Evolutionary conservation across 495 filamentous ascomycete species (phyloP), one percentile per base, ranked within the genome.

Genomic region (Podospora sp.): DNA sequence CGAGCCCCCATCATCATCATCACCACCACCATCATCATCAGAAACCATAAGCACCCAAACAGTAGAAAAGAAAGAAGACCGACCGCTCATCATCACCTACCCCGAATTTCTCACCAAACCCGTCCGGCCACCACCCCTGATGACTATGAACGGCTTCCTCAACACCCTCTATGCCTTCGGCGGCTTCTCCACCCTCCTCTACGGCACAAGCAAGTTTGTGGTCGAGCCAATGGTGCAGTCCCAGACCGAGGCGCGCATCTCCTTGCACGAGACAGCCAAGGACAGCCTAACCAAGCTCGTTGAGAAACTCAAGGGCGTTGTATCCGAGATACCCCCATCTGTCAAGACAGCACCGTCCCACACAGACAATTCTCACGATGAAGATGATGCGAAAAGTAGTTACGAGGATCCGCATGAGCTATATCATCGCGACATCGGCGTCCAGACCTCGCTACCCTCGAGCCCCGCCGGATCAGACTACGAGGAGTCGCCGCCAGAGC

Each of bases 31-130:
- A 66, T 61, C 46, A 21, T 29, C 29, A 8, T 8, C 29, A 33
- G 49, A 65, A 50, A 29, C 12, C 52, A 11, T 67, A 27, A 60
- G 63, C 69, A 46, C 69, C 64, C 64, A 52, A 56, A 68, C 36
- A 0, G 40, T 24, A 25, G 18, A 64, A 56, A 72, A 71, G 21
- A 70, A 79, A 58, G 70, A 77, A 68, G 86, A 90, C 67, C 80
- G 87, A 22, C 86, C 92, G 24, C 96, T 94, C n/a, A 93, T 99
- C 70, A 90, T 98, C 72, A 99, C 95, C 25, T 98, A 97, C 79
- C 95, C 95, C 57, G 95, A 99, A 78, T 97, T 97, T 79, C 88
- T 98, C 69, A 82, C 83, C 22, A 91, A 90, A 33, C 88, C 92
- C 8, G 69, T 76, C 0, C 77, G 77, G 3, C 80, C 84, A 16